A percentile compares a stretch with the other conserved stretches of the same genome.
Evolutionary conservation across 2,329 filamentous ascomycete genomes (phyloP).

Genomic region (Pseudopyricularia cyperi): DNA sequence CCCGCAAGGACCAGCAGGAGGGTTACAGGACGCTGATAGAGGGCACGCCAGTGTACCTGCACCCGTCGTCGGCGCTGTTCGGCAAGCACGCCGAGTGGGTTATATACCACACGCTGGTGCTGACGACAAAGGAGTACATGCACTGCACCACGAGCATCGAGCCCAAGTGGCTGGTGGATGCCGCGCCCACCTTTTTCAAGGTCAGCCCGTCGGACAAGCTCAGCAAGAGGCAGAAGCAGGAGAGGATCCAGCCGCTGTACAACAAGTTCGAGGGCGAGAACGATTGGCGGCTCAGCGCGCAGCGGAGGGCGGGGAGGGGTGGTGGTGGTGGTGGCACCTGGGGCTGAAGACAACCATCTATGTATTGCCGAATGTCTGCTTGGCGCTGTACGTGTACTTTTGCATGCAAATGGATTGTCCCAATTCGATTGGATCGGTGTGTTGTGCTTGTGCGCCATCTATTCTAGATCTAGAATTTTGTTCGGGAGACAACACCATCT

Average conservation of each 20-base stretch:
- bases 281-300: constrained; percentile 86
- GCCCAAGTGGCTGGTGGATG: constrained; percentile 86
- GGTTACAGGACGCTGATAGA: constrained; percentile 97
- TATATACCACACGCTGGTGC: constrained; percentile 79
- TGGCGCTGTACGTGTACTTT: neutral
- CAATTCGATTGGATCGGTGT: no score
- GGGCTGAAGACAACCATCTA: constrained; percentile 48
- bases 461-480: no score
- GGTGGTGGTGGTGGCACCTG: constrained; percentile 84
- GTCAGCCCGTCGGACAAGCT: constrained; percentile 77
- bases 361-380: neutral
- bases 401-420: no score
- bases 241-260: constrained; percentile 89
- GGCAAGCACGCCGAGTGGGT: constrained; percentile 96
- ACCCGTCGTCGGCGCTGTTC: constrained; percentile 82
- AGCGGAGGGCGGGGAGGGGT: constrained; percentile 70
- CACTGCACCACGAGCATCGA: constrained; percentile 87
- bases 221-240: constrained; percentile 84
- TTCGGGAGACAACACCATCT: no score
- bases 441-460: no score
- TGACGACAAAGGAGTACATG: constrained; percentile 98
- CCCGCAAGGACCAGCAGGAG: constrained; percentile 89
- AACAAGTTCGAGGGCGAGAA: constrained; percentile 88
- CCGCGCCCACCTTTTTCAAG: constrained; percentile 98
- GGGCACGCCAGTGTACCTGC: constrained; percentile 87